Evolutionary conservation across 306 rosid genomes (phyloP), one percentile per base, ranked within the genome.

Genomic region (Corylus heterophylla): DNA sequence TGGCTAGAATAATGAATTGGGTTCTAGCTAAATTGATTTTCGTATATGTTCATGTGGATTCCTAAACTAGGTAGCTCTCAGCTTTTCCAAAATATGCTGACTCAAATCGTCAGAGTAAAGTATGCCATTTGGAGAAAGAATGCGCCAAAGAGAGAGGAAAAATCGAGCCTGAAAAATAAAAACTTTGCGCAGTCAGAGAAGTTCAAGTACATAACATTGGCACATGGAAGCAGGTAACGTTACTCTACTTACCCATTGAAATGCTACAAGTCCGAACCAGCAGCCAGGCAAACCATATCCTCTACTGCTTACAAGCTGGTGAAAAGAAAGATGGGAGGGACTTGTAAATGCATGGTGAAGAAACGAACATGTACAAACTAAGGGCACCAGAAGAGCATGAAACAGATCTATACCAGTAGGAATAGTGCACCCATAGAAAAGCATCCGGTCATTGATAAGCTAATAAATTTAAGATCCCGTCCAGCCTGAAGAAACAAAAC

Each of bases 371-470:
- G 63, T 22, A 78, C 27, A 39, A 4, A 78, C 35, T 29, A 4
- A 18, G 29, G 62, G 61, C 5, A 74, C 31, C 73, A 51, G 59
- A 78, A 86, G 58, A 54, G 45, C 37, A 71, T 77, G 79, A 22
- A 67, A 73, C 18, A 78, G 35, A 71, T 55, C 68, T 0, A 69
- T 92, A 94, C 97, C 97, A 48, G 22, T 42, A 91, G 75, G 25
- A 91, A 58, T 48, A 89, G 54, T 78, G 87, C 85, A 58, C 97
- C 97, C 39, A 78, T 67, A 48, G 87, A 86, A 79, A 92, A 87
- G 88, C 97, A 91, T 80, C 90, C 97, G 54, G 76, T 83, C 97
- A 88, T 94, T 72, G 97, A 89, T 71, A 92, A 71, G 83, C 98
- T 91, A 47, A 92, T 75, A 78, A 72, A 91, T 79, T 83, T 87